Percentiles rank a stretch among this genome's conserved stretches.
phyloP scores from a whole-genome alignment of 108 stramenopile genomes.

The Skeletonema potamos region DNA sequence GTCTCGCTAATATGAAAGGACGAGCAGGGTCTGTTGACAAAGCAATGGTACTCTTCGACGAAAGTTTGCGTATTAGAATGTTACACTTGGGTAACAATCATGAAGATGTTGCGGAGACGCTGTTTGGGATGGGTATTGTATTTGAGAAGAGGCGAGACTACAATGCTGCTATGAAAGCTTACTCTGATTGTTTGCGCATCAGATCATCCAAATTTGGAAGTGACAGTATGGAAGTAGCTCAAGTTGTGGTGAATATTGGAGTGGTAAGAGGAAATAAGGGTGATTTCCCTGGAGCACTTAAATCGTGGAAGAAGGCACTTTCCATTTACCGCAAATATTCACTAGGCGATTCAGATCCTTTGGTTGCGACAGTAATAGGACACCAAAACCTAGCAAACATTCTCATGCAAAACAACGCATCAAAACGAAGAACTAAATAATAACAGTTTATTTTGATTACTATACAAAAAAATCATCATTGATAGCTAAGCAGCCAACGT shows the following conservation, averaged over 20 bases:
- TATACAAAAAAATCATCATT: too few relatives aligned
- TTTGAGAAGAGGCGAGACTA: conserved; percentile 44
- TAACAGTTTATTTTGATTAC: too few relatives aligned
- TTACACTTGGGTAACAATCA: conserved; percentile 43
- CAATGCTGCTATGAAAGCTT: conserved; percentile 44
- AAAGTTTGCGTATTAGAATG: conserved; percentile 48
- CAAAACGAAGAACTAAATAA: neutral
- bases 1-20: conserved; percentile 45
- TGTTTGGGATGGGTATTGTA: conserved; percentile 51
- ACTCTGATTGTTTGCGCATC: conserved; percentile 49
- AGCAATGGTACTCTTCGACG: conserved; percentile 51
- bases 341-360: conserved; percentile 30
- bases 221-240: conserved; percentile 48
- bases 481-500: too few relatives aligned
- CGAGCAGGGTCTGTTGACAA: conserved; percentile 43
- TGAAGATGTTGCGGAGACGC: conserved; percentile 49
- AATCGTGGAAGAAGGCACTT: conserved; percentile 49
- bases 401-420: conserved; percentile 15
- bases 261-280: conserved; percentile 47
- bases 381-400: conserved; percentile 27
- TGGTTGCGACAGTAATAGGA: conserved; percentile 35
- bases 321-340: conserved; percentile 42
- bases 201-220: conserved; percentile 37
- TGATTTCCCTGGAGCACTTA: conserved; percentile 41
- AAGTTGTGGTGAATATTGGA: conserved; percentile 48